phyloP scores from a whole-genome alignment of 345 rosid genomes.

The Arabidopsis thaliana region DNA sequence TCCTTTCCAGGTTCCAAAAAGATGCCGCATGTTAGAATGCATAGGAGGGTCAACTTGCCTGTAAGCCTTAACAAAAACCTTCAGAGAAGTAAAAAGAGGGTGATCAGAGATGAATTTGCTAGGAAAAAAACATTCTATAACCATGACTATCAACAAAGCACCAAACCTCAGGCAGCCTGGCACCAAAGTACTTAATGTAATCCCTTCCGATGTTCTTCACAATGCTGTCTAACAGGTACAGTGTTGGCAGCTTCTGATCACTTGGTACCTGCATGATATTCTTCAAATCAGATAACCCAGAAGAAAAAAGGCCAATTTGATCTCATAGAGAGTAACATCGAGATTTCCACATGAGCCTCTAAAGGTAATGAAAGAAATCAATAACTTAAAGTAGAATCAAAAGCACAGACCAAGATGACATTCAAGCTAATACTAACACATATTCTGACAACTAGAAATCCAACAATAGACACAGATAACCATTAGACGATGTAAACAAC shows the following conservation, averaged over 20 bases:
- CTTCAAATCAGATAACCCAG: constrained; percentile 52
- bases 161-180: constrained; percentile 85
- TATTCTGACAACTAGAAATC: constrained; percentile 20
- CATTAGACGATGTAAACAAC: neutral
- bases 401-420: constrained; percentile 17
- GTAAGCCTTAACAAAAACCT: constrained; percentile 94
- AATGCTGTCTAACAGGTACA: constrained; percentile 98
- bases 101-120: constrained; percentile 21
- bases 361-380: neutral
- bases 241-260: constrained; percentile 97
- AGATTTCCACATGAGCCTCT: constrained; percentile 2
- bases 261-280: constrained; percentile 90
- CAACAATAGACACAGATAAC: constrained; percentile 20
- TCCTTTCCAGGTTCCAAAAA: constrained; percentile 99
- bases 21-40: constrained; percentile 89
- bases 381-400: constrained; percentile 7
- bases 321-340: constrained; percentile 5
- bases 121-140: neutral
- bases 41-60: constrained; percentile 83
- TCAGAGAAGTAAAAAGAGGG: constrained; percentile 26
- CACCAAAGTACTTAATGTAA: constrained; percentile 85
- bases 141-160: constrained; percentile 38
- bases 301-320: constrained; percentile 6
- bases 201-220: constrained; percentile 96
- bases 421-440: constrained; percentile 6